These are phyloP conservation scores for Mycosphaerella arachidis DNA, from an alignment of 2,329 filamentous ascomycete species.

Conservation along the genomic window DNA sequence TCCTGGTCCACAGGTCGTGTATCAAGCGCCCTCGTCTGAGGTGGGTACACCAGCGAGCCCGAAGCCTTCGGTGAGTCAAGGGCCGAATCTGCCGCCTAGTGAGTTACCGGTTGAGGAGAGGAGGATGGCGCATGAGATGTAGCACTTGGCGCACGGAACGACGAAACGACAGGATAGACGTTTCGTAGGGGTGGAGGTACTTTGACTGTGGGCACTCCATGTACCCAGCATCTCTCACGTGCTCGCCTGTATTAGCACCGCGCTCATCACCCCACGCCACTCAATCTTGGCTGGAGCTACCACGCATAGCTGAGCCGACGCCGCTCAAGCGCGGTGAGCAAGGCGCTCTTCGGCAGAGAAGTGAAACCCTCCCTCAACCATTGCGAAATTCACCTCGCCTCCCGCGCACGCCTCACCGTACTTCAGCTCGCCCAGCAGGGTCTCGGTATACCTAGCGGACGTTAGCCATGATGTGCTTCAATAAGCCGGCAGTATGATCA, in stretches of 20 bases:
- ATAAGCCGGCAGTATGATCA: not conserved
- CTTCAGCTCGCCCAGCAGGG: constrained; percentile 12
- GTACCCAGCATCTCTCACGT: not conserved
- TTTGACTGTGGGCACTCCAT: not conserved
- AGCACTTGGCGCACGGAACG: not conserved
- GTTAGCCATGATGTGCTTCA: not conserved
- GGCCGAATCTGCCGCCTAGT: constrained; percentile 1
- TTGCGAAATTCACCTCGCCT: constrained; percentile 4
- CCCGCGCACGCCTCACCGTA: constrained; percentile 11
- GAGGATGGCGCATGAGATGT: constrained; percentile 7
- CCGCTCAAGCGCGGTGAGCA: not conserved
- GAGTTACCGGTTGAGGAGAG: constrained; percentile 1
- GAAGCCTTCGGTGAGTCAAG: not conserved
- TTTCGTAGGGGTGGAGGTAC: not conserved
- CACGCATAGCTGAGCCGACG: not conserved
- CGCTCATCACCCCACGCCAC: not conserved
- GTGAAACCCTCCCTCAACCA: constrained; percentile 16
- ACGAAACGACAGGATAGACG: not conserved
- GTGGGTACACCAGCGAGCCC: not conserved
- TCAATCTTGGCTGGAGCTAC: not conserved
- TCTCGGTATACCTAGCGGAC: constrained; percentile 13
- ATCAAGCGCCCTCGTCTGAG: not conserved
- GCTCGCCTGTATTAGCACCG: not conserved
- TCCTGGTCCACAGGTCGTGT: not conserved
- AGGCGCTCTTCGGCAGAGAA: constrained; percentile 6